These are phyloP conservation scores for Chloromonas sp. DNA, from an alignment of 163 green algal genomes.

Conservation along the genomic window DNA sequence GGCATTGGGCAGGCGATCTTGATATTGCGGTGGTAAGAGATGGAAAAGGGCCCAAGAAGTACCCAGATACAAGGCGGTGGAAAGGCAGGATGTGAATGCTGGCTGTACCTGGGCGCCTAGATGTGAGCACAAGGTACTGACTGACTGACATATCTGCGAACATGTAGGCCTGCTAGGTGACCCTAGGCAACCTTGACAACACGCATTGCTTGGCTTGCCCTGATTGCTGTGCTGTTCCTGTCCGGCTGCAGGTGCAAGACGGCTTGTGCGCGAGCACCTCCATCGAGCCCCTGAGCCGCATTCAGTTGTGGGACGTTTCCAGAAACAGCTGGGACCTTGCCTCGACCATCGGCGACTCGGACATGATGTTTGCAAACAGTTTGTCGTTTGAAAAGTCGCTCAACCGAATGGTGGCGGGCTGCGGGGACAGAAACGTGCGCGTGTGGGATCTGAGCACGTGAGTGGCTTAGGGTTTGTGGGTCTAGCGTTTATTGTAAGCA, in stretches of 20 bases:
- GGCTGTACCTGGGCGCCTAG: too few relatives aligned
- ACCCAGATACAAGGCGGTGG: too few relatives aligned
- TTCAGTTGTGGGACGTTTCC: conserved; percentile 12
- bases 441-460: conserved; percentile 15
- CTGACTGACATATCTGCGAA: too few relatives aligned
- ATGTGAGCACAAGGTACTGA: too few relatives aligned
- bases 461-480: neutral
- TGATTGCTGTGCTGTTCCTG: neutral
- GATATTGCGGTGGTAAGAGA: too few relatives aligned
- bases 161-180: too few relatives aligned
- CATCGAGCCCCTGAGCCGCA: neutral
- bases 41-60: too few relatives aligned
- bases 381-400: conserved; percentile 17
- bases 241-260: conserved; percentile 2
- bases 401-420: conserved; percentile 5
- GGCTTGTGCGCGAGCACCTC: conserved; percentile 11
- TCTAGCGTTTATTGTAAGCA: neutral
- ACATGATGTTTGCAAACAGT: conserved; percentile 8
- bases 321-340: neutral
- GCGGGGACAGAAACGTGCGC: conserved; percentile 7
- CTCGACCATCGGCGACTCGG: neutral
- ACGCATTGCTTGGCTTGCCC: too few relatives aligned
- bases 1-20: neutral
- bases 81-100: too few relatives aligned
- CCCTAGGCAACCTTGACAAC: too few relatives aligned